Evolutionary conservation across 176 grass and related monocot species (phyloP).

Genomic region (Saccharum spontaneum): DNA sequence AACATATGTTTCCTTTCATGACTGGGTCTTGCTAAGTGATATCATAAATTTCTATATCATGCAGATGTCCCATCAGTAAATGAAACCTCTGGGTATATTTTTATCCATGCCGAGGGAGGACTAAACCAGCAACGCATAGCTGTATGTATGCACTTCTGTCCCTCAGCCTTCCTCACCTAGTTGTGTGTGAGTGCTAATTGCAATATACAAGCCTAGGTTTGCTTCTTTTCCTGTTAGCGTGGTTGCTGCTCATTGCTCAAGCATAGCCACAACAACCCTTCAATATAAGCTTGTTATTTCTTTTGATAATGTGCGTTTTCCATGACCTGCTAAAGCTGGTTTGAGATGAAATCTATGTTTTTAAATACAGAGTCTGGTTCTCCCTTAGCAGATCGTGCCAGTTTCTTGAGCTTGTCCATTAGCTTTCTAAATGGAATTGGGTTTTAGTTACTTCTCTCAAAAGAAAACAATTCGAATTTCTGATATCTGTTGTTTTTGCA

Average conservation of each 20-base stretch:
- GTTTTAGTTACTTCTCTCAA: constrained; percentile 2
- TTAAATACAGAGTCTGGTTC: not conserved
- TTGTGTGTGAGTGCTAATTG: constrained; percentile 13
- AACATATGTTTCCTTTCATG: constrained; percentile 8
- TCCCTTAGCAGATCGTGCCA: not conserved
- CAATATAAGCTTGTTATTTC: not conserved
- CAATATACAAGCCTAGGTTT: not conserved
- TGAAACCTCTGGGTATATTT: constrained; percentile 79
- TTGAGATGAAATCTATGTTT: not conserved
- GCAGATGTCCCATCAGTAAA: constrained; percentile 72
- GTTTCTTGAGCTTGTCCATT: not conserved
- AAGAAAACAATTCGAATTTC: not conserved
- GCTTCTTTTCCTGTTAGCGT: not conserved
- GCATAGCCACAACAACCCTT: not conserved
- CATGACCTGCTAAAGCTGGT: not conserved
- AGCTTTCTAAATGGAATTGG: constrained; percentile 2
- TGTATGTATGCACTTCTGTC: constrained; percentile 54
- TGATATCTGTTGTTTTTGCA: constrained; percentile 10
- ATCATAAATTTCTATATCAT: constrained; percentile 15
- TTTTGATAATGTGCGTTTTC: constrained; percentile 21
- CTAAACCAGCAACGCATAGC: constrained; percentile 79
- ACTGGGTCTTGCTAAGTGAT: not conserved
- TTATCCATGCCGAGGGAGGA: constrained; percentile 89
- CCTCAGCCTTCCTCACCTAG: not conserved
- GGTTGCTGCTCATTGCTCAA: not conserved